phyloP scores from a whole-genome alignment of 352 stramenopile genomes.

The Pythium aristosporum region DNA sequence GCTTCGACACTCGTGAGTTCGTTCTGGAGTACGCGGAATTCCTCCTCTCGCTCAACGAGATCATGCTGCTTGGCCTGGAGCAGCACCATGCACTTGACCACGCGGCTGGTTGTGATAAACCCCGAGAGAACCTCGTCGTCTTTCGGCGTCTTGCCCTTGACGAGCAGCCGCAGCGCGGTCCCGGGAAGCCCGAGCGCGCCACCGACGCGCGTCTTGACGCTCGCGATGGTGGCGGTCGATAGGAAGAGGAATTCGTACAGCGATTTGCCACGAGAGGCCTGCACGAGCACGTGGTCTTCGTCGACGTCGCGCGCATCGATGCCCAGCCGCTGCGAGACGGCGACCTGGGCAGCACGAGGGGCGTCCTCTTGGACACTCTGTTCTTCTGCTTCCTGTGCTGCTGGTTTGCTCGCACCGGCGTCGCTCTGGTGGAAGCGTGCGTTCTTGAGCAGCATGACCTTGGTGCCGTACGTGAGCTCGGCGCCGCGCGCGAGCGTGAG shows the following conservation, averaged over 20 bases:
- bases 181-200: slow-evolving; percentile 42
- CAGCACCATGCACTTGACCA: slow-evolving; percentile 73
- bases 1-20: slow-evolving; percentile 47
- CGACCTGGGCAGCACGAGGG: background rate
- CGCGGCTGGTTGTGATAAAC: slow-evolving; percentile 15
- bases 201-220: slow-evolving; percentile 51
- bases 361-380: background rate
- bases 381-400: background rate
- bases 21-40: slow-evolving; percentile 62
- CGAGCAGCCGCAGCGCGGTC: slow-evolving; percentile 45
- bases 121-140: slow-evolving; percentile 34
- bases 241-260: slow-evolving; percentile 54
- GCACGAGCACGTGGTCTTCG: slow-evolving; percentile 47
- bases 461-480: slow-evolving; percentile 30
- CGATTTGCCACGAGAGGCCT: slow-evolving; percentile 55
- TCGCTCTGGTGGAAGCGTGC: slow-evolving; percentile 21
- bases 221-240: slow-evolving; percentile 28
- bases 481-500: slow-evolving; percentile 1
- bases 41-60: slow-evolving; percentile 59
- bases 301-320: slow-evolving; percentile 28
- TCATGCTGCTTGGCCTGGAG: slow-evolving; percentile 60
- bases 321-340: slow-evolving; percentile 13
- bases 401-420: background rate
- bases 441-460: slow-evolving; percentile 34
- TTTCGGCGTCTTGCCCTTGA: slow-evolving; percentile 61